phyloP scores from a whole-genome alignment of 2,329 filamentous ascomycete species.

The Cladosporium phlei region DNA sequence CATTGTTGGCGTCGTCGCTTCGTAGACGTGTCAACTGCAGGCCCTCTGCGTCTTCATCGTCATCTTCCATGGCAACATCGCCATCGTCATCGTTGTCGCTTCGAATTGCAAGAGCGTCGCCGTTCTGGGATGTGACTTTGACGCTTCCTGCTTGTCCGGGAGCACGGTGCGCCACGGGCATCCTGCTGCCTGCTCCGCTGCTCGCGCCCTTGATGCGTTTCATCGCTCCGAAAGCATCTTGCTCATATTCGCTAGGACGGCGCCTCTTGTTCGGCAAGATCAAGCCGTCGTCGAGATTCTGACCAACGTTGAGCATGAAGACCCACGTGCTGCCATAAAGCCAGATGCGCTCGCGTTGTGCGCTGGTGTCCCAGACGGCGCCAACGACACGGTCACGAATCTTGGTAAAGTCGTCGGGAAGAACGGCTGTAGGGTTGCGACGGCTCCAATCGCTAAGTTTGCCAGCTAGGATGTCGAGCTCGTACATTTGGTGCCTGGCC shows the following conservation, averaged over 20 bases:
- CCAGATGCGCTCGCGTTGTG: slow-evolving; percentile 64
- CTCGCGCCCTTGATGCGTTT: slow-evolving; percentile 39
- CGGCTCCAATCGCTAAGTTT: slow-evolving; percentile 80
- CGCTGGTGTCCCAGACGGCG: slow-evolving; percentile 68
- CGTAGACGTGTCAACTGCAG: slow-evolving; percentile 1
- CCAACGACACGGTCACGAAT: slow-evolving; percentile 79
- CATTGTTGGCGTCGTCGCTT: slow-evolving; percentile 14
- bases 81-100: slow-evolving; percentile 39
- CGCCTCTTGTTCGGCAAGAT: slow-evolving; percentile 18
- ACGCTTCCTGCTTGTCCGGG: slow-evolving; percentile 3
- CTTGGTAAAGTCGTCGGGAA: slow-evolving; percentile 69
- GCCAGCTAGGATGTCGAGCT: slow-evolving; percentile 75
- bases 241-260: slow-evolving; percentile 23
- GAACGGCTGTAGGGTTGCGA: slow-evolving; percentile 68
- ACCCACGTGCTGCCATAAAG: slow-evolving; percentile 81
- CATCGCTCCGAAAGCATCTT: slow-evolving; percentile 24
- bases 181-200: slow-evolving; percentile 37
- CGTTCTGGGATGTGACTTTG: slow-evolving; percentile 22
- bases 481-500: slow-evolving; percentile 62
- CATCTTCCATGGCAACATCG: slow-evolving; percentile 38
- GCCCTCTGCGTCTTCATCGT: slow-evolving; percentile 30
- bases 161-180: slow-evolving; percentile 14
- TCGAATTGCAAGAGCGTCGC: slow-evolving; percentile 26
- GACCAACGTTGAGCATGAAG: slow-evolving; percentile 83
- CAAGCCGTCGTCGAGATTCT: slow-evolving; percentile 52